Base-by-base conservation (phyloP, 2,329 filamentous ascomycete species). In the Drechslerella dactyloides region DNA sequence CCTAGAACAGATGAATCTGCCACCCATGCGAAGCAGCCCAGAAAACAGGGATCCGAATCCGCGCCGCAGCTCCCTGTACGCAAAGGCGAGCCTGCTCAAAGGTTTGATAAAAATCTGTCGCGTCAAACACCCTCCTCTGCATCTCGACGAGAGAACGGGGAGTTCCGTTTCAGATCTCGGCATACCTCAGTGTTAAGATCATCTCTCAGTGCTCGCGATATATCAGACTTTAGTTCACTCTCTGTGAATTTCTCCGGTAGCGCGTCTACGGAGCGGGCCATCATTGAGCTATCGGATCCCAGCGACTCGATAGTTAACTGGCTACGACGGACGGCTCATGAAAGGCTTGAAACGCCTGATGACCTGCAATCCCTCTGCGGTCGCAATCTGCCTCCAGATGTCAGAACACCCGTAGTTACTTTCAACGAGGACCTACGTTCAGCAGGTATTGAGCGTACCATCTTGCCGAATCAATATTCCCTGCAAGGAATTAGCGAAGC, bases 271-370 rank as follows among this genome's bases (percentile, higher is more conserved):
- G 37, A 37, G 6, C 21, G 17, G 19, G 15, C 42, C 5, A 42
- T 3, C 15, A 13, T 33, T 21, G 51, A 33, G 15, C 46, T 50
- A 15, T 60, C 37, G n/a, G 54, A 64, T 42, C 52, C 7, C 6
- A 21, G 17, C n/a, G 48, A 72, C 37, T 55, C 40, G 10, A 21
- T 72, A 10, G 13, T 65, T 19, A 50, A 40, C 6, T 72, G 68
- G 68, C 42, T 72, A 7, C 44, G 13, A 19, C 50, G n/a, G n/a
- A 57, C 19, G 7, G 10, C 51, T 23, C 48, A 55, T 53, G 60
- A 24, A 53, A 37, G 35, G n/a, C n/a, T 17, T 33, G 15, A 33
- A 19, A 3, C 11, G 5, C 37, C 5, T 8, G 48, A 63, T 2
- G 23, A 15, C 17, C 21, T 21, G 23, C 46, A 5, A 19, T 6